A percentile compares a stretch with the other conserved stretches of the same genome.
Evolutionary conservation across 2,329 filamentous ascomycete species (phyloP).

Genomic region (Conoideocrella luteorostrata): DNA sequence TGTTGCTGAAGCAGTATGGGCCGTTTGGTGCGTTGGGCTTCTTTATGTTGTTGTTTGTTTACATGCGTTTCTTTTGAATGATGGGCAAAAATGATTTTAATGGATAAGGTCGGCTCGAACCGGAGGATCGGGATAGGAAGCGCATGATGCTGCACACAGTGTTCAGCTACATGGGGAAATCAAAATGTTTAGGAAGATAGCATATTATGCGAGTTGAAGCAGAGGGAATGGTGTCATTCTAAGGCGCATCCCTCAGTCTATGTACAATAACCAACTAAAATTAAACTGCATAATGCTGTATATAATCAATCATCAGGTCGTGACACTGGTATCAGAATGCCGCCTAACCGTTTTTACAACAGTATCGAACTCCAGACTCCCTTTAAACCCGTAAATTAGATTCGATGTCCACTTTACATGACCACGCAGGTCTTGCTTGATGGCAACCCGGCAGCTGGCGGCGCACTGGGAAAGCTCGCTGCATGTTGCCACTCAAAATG

Average conservation of each 20-base stretch:
- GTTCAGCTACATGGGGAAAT: too few relatives aligned
- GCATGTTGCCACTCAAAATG: conserved; percentile 54
- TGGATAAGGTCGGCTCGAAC: too few relatives aligned
- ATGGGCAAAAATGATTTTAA: not conserved
- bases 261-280: conserved; percentile 18
- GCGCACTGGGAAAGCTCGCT: conserved; percentile 30
- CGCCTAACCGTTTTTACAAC: not conserved
- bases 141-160: too few relatives aligned
- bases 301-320: not conserved
- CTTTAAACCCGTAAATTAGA: not conserved
- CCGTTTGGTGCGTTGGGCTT: conserved; percentile 77
- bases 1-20: conserved; percentile 93
- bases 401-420: conserved; percentile 34
- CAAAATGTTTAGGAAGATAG: too few relatives aligned
- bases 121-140: too few relatives aligned
- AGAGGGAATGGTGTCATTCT: too few relatives aligned
- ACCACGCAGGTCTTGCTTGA: conserved; percentile 35
- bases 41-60: conserved; percentile 80
- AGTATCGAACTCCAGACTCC: too few relatives aligned
- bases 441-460: conserved; percentile 24
- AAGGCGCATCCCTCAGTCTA: conserved; percentile 7
- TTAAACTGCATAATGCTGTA: conserved; percentile 9
- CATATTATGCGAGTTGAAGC: too few relatives aligned
- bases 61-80: conserved; percentile 82
- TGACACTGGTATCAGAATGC: not conserved